A percentile compares a stretch with the other conserved stretches of the same genome.
These are phyloP conservation scores for Sindora glabra DNA, from an alignment of 306 rosid species.

Conservation along the genomic window DNA sequence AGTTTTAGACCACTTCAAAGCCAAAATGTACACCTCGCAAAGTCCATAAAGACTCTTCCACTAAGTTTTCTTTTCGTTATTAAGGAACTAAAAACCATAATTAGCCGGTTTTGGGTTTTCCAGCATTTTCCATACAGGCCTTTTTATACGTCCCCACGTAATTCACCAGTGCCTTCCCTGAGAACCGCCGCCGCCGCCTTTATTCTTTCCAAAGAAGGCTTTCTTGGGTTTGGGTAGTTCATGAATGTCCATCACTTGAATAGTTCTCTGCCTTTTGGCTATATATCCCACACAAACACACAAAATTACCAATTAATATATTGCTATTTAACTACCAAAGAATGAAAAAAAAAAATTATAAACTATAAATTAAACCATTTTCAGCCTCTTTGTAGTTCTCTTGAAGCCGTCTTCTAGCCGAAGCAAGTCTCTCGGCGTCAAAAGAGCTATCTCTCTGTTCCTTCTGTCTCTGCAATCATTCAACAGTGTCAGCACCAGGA, in stretches of 20 bases:
- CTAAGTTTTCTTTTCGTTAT: too few species aligned
- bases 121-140: slow-evolving; percentile 16
- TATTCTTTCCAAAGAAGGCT: slow-evolving; percentile 75
- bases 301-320: slow-evolving; percentile 20
- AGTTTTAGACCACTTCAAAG: too few species aligned
- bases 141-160: slow-evolving; percentile 14
- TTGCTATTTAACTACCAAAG: background rate
- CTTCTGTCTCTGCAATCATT: slow-evolving; percentile 63
- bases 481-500: too few species aligned
- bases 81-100: too few species aligned
- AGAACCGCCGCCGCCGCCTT: slow-evolving; percentile 73
- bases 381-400: slow-evolving; percentile 92
- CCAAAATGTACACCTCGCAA: too few species aligned
- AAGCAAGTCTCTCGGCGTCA: slow-evolving; percentile 61
- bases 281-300: slow-evolving; percentile 27
- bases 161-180: slow-evolving; percentile 87
- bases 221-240: slow-evolving; percentile 93
- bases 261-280: slow-evolving; percentile 97
- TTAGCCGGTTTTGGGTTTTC: background rate
- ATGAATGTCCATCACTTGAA: slow-evolving; percentile 98
- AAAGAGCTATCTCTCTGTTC: slow-evolving; percentile 63
- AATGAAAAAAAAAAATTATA: too few species aligned
- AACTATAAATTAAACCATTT: too few species aligned
- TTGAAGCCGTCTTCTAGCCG: slow-evolving; percentile 91
- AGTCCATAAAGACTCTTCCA: too few species aligned